phyloP scores from a whole-genome alignment of 306 rosid species.

The Cajanus cajan region DNA sequence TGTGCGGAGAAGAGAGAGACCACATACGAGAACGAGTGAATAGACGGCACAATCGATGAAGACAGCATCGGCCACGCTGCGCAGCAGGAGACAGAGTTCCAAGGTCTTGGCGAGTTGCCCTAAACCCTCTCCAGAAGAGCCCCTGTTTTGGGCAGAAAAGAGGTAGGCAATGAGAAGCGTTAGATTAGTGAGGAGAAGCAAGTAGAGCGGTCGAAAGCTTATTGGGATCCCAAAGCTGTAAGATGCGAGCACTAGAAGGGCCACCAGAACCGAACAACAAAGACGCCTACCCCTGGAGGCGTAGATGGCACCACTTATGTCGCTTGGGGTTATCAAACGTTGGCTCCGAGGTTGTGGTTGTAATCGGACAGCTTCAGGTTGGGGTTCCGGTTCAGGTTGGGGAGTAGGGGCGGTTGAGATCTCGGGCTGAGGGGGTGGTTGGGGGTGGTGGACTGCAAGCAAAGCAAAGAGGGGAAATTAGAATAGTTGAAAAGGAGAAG shows the following conservation, averaged over 20 bases:
- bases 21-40: slow-evolving; percentile 60
- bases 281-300: slow-evolving; percentile 53
- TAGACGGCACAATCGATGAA: slow-evolving; percentile 75
- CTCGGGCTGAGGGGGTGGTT: no score
- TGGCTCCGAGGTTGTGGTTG: neutral
- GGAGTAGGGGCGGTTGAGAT: slow-evolving; percentile 17
- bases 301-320: slow-evolving; percentile 54
- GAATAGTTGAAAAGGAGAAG: neutral
- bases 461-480: neutral
- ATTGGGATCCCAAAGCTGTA: slow-evolving; percentile 35
- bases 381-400: slow-evolving; percentile 31
- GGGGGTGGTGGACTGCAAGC: slow-evolving; percentile 41
- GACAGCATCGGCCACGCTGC: slow-evolving; percentile 59
- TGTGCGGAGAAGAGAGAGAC: slow-evolving; percentile 46
- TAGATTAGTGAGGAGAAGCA: slow-evolving; percentile 63
- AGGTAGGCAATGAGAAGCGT: slow-evolving; percentile 59
- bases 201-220: slow-evolving; percentile 59
- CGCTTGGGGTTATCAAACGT: slow-evolving; percentile 42
- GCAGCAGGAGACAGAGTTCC: slow-evolving; percentile 49
- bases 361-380: slow-evolving; percentile 2
- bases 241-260: slow-evolving; percentile 53
- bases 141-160: slow-evolving; percentile 35
- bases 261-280: slow-evolving; percentile 51
- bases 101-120: slow-evolving; percentile 45
- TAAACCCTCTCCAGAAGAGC: slow-evolving; percentile 28